Base-by-base conservation (phyloP, 768 basidiomycete genomes). In the Tulasnella sp. region DNA sequence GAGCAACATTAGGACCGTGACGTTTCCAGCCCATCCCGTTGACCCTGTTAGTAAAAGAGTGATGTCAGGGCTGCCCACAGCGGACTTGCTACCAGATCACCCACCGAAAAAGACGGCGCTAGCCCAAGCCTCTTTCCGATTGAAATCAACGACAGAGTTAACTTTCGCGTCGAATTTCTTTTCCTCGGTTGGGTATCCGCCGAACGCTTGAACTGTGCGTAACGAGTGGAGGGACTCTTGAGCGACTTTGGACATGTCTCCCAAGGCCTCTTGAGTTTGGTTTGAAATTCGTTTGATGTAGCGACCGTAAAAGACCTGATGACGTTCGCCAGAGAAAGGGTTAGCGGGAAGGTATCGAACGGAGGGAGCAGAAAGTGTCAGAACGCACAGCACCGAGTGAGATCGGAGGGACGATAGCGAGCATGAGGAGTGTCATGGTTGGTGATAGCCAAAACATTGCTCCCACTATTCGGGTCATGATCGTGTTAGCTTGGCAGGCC, bases 371-470 rank as follows among this genome's bases (percentile, higher is more conserved):
- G 48, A 7, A 75, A 79, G 69, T 80, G n/a, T 20, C 6, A 75
- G 79, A 67, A 80, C 88, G 55, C 85, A 96, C 89, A 81, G 95
- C 91, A 81, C 93, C 93, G 75, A 95, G 86, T 32, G 93, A 94
- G 5, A 95, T 90, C 0, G 94, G 94, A 26, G 94, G 94, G 0
- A 98, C 96, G 72, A 98, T 90, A 46, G 91, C 90, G 74, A 99
- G 88, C 97, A 99, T 99, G 80, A 98, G 86, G 76, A 92, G 83
- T 0, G 97, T 99, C 79, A 99, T 85, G 57, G 91, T 92, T 0
- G 93, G 93, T 0, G 93, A 96, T 76, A 97, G 89, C 84, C 92
- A 96, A 81, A 98, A 90, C 97, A 98, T 99, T 57, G 95, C 94
- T 70, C 93, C 94, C 80, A 98, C 95, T 93, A 81, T 48, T 26